Evolutionary conservation across 192 early-diverging fungal species (phyloP).

Genomic region (Lobosporangium transversale): DNA sequence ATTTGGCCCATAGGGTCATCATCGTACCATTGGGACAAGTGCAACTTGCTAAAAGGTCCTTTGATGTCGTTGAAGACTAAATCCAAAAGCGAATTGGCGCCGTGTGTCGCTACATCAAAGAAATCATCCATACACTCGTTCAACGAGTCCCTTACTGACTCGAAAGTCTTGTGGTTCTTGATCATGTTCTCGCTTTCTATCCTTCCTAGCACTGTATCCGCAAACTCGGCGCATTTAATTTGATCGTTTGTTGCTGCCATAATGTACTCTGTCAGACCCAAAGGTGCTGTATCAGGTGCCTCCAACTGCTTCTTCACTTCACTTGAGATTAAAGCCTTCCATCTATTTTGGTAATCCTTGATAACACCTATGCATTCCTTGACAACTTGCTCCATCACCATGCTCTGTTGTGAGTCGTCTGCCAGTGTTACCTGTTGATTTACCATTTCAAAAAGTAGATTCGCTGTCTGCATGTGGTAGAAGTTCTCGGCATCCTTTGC

Average conservation of each 20-base stretch:
- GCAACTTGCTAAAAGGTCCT: slow-evolving; percentile 78
- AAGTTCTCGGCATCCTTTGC: slow-evolving; percentile 81
- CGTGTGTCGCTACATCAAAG: slow-evolving; percentile 84
- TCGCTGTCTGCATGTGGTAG: slow-evolving; percentile 85
- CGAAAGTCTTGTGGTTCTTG: slow-evolving; percentile 64
- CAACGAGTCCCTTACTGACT: slow-evolving; percentile 70
- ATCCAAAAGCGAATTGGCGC: slow-evolving; percentile 80
- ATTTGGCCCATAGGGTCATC: slow-evolving; percentile 87
- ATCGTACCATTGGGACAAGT: slow-evolving; percentile 91
- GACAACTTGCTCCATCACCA: slow-evolving; percentile 88
- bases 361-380: slow-evolving; percentile 83
- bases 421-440: slow-evolving; percentile 97
- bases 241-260: slow-evolving; percentile 97
- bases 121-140: slow-evolving; percentile 88
- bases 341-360: slow-evolving; percentile 84
- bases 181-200: slow-evolving; percentile 57
- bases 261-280: slow-evolving; percentile 93
- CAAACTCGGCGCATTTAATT: slow-evolving; percentile 90
- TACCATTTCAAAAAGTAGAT: slow-evolving; percentile 96
- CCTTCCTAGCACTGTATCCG: slow-evolving; percentile 76
- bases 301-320: slow-evolving; percentile 87
- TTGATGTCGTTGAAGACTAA: slow-evolving; percentile 86
- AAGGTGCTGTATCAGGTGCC: slow-evolving; percentile 75
- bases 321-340: slow-evolving; percentile 77
- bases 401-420: slow-evolving; percentile 84